phyloP scores from a whole-genome alignment of 257 asterid genomes.

The Schizonepeta tenuifolia region DNA sequence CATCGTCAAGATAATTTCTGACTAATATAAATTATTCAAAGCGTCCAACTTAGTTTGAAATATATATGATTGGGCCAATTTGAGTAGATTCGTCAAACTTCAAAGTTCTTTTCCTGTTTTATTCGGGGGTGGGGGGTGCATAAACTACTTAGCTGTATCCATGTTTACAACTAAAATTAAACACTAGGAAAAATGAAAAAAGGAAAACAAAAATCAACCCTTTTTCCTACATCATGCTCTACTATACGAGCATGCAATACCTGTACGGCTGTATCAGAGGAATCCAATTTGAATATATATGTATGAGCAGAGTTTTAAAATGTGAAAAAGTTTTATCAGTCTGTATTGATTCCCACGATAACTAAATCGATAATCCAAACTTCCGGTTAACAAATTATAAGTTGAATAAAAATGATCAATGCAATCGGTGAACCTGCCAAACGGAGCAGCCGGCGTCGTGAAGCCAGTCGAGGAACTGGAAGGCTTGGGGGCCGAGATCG shows the following conservation, averaged over 20 bases:
- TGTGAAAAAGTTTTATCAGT: neutral
- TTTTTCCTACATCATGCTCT: neutral
- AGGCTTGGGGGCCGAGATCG: constrained; percentile 86
- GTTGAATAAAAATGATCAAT: neutral
- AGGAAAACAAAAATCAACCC: too few relatives aligned
- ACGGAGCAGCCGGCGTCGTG: constrained; percentile 88
- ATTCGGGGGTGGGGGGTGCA: too few relatives aligned
- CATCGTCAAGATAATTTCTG: constrained; percentile 2
- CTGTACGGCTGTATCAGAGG: too few relatives aligned
- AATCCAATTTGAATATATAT: neutral
- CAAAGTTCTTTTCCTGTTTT: too few relatives aligned
- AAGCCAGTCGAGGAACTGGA: constrained; percentile 89
- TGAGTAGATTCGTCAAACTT: neutral
- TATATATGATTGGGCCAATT: neutral
- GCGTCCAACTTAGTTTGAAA: constrained; percentile 10
- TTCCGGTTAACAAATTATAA: neutral
- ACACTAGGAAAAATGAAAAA: neutral
- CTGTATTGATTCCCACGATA: neutral
- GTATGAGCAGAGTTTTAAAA: neutral
- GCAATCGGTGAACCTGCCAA: constrained; percentile 71
- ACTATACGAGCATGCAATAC: neutral
- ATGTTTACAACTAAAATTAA: neutral
- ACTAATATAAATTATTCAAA: neutral
- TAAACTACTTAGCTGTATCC: constrained; percentile 22
- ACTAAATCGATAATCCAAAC: neutral